phyloP scores from a whole-genome alignment of 192 early-diverging fungal genomes.

The Backusella tarrabulga region DNA sequence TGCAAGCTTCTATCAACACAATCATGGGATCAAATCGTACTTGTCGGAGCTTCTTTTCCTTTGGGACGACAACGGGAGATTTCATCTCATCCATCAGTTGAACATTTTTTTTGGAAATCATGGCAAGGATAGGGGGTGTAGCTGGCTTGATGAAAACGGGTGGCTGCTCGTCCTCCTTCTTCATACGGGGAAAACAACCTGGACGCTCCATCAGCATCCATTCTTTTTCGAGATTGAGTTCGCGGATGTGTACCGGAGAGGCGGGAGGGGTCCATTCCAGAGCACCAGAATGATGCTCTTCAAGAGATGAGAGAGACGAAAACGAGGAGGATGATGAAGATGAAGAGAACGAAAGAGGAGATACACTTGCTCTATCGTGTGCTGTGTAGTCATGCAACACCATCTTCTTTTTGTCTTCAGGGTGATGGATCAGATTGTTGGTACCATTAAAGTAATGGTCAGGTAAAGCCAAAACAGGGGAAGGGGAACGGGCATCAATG shows the following conservation, averaged over 20 bases:
- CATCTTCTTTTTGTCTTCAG: slow-evolving; percentile 1
- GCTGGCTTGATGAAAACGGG: not conserved
- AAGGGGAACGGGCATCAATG: not conserved
- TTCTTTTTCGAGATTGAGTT: not conserved
- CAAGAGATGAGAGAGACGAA: slow-evolving; percentile 13
- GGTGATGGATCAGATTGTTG: not conserved
- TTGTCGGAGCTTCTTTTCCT: slow-evolving; percentile 11
- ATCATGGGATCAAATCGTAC: slow-evolving; percentile 14
- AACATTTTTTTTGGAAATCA: not conserved
- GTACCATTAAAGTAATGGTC: slow-evolving; percentile 1
- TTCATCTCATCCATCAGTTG: not conserved
- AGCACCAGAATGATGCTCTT: not conserved
- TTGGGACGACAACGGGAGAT: not conserved
- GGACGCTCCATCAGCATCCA: not conserved
- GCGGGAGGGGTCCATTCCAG: not conserved
- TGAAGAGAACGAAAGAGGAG: slow-evolving; percentile 11
- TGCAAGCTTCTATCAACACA: slow-evolving; percentile 16
- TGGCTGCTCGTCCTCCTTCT: not conserved
- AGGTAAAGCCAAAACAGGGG: not conserved
- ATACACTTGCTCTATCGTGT: not conserved
- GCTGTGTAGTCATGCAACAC: not conserved
- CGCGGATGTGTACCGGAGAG: not conserved
- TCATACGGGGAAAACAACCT: slow-evolving; percentile 10
- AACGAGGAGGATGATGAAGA: slow-evolving; percentile 6
- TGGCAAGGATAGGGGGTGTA: not conserved